Base-by-base conservation (phyloP, 169 alveolate genomes). In the Eimeria falciformis region DNA sequence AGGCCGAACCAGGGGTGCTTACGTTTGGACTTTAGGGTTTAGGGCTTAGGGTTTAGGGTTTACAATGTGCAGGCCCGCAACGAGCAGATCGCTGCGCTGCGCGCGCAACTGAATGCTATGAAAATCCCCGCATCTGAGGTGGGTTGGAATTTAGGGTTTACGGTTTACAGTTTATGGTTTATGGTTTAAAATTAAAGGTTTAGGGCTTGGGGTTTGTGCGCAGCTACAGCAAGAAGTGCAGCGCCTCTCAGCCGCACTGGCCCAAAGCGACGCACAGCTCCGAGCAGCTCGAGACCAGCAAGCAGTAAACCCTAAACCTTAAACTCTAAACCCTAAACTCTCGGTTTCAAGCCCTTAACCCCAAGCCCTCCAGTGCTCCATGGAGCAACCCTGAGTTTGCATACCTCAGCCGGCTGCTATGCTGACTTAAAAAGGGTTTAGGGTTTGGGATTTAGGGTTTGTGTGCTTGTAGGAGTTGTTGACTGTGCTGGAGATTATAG, bases 241-340 rank as follows among this genome's bases (percentile, higher is more conserved):
- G 62, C 62, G 62, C 62, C 62, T 50, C 14, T 11, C 62, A 14
- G 62, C 62, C 14, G 62, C 62, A 50, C 62, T 50, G 7, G 62
- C 62, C 62, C 62, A 50, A 14, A 7, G 62, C 7, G 62, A 50
- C n/a, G 62, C 62, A 7, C 62, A 11, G 14, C 62, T 50, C n/a
- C 62, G 62, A 14, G 14, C n/a, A 50, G 62, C 62, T 14, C 7
- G n/a, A 50, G 62, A 50, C n/a, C 62, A 50, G 62, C 62, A 27
- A n/a, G 55, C 82, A 18, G 82, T 68, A 68, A 68, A 29, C 46
- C 79, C 0, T 29, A 68, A 68, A 68, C 79, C 82, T 53, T 65
- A 65, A 21, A 65, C 0, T n/a, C 75, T 65, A 65, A 7, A 0
- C 40, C 40, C 75, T 0, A 65, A 65, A 17, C 71, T 33, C 75